Evolutionary conservation across 805 yeast species (phyloP), one percentile per base, ranked within the genome.

Genomic region (Maudiozyma barnettii): DNA sequence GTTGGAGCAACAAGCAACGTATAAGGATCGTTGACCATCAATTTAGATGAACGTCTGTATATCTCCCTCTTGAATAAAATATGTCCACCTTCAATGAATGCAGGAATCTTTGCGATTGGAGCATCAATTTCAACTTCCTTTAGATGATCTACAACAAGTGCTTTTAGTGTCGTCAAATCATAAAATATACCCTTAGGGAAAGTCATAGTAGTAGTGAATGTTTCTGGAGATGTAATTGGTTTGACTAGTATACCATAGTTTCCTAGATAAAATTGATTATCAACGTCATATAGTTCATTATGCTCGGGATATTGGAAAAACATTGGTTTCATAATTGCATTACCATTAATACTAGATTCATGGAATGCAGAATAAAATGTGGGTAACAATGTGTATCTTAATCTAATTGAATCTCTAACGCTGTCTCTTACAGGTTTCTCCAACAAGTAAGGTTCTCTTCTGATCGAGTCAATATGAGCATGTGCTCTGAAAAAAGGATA

Each of bases 401-500:
- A 70, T 46, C 69, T 72, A 8, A 93, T 73, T 0, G 95, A 82
- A 41, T 84, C 82, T 50, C 84, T 75, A 48, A 90, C 82, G 20
- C 75, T 61, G 0, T 77, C 66, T 7, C 82, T 78, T 54, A 78
- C 79, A 2, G 91, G 90, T 29, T 82, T 95, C 8, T 85, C 84
- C 1, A 84, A 73, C 41, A 91, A 63, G 82, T 88, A 91, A 1
- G 99, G 99, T 63, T 93, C 99, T 52, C 96, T 77, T 66, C 98
- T 79, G 58, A 83, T 74, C 0, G 96, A 74, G 64, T 93, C 99
- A 45, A 91, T 84, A 68, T 93, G 98, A 0, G 98, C 97, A 67
- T 93, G 99, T 0, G 83, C 97, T 58, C 99, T 74, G 71, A 93
- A 91, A 59, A 93, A 93, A 33, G 99, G 99, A 66, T 91, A 90